Base-by-base conservation (phyloP, 805 yeast genomes). In the Myxozyma neotropica region DNA sequence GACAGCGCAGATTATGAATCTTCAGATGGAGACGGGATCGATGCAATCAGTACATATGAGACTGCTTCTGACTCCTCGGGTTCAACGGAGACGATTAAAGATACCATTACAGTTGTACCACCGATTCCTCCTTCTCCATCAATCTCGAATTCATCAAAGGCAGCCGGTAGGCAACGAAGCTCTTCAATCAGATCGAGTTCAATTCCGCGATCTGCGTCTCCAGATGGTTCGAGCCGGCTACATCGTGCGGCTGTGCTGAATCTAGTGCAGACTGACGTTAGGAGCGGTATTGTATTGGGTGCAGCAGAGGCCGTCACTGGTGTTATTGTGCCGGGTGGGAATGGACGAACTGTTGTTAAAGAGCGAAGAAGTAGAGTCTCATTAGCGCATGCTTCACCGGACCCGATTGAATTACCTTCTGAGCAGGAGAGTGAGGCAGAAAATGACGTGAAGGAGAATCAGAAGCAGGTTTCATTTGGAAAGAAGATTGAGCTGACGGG, bases 301-400 rank as follows among this genome's bases (percentile, higher is more conserved):
- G 40, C 40, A 7, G 44, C 62, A n/a, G 51, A 50, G 29, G 55
- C 62, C 10, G 58, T 58, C 23, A 58, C 62, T 3, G 62, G 50
- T 2, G 55, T 54, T 4, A 42, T 43, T 10, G 55, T 45, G n/a
- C 58, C 62, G 8, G 54, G 53, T n/a, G 42, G 13, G 12, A 50
- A 29, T 26, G 52, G 47, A 3, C 26, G 49, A 23, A 47, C 47
- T 12, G 44, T 48, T n/a, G 53, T 38, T 21, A 26, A 21, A 35
- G 40, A 36, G 46, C 44, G 46, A 24, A 26, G 26, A 7, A 24
- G 53, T 3, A 43, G 43, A 17, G 23, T 21, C 35, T 24, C 35
- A 29, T 21, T 48, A 24, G 33, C 43, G 2, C 33, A 12, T n/a
- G 53, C 53, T 3, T 13, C 53, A n/a, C 53, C 53, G 8, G 53